Evolutionary conservation across 805 yeast genomes (phyloP), one percentile per base, ranked within the genome.

Genomic region (Saccharomycopsis vini): DNA sequence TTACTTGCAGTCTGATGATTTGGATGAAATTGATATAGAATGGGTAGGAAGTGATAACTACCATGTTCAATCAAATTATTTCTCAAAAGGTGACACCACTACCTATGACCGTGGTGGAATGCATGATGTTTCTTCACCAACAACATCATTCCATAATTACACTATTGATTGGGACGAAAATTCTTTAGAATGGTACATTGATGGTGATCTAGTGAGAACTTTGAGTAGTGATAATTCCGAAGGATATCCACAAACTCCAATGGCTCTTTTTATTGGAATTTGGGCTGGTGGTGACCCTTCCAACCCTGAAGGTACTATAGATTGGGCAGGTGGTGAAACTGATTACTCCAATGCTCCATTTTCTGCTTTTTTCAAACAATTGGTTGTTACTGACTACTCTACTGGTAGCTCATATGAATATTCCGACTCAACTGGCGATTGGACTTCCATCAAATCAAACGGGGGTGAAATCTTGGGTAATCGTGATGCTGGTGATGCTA

Each of bases 1-100:
- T 50, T 77, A 75, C 44, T 67, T 81, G 33, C 83, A 79, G 55
- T 55, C 62, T 36, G 88, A 81, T 56, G 85, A 75, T 52, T 65
- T 74, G 45, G 90, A 82, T 60, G 89, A 82, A 60, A 74, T 81
- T 36, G 89, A 81, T 59, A 56, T 77, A 35, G 88, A 81, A 58
- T 75, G 81, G 69, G 68, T 79, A 45, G 87, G 88, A 9, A 77
- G 77, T 34, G 81, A 79, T 55, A 62, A 65, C 13, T 61, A 62
- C 43, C 75, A 79, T 56, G 69, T 76, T 52, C 81, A 77, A 58
- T 64, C 80, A 30, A 49, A 49, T 24, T 81, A 62, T 60, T 81
- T 80, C 60, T 68, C 77, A 39, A 76, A 80, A 58, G 89, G 87
- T 40, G 61, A 73, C 54, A 74, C 81, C 6, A 56, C 44, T 19